These are phyloP conservation scores for Lenwebbia sp. DNA, from an alignment of 345 rosid species.

Conservation along the genomic window DNA sequence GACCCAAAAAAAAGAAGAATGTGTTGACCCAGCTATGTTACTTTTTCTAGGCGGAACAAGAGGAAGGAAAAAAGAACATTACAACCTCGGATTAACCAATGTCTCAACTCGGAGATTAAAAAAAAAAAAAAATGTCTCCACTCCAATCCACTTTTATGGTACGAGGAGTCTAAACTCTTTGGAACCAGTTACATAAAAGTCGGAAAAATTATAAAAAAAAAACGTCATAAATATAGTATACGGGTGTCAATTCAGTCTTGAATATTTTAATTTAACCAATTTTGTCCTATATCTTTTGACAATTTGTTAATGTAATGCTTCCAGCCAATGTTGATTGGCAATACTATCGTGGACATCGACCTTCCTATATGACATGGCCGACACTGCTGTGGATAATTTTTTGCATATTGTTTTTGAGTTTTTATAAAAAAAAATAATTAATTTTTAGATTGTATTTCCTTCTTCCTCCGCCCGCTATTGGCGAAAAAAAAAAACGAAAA, in stretches of 20 bases:
- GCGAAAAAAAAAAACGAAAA: background rate
- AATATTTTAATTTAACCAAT: background rate
- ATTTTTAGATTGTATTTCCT: background rate
- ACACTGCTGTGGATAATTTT: background rate
- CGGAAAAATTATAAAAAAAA: background rate
- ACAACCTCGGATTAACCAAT: background rate
- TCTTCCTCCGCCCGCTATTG: background rate
- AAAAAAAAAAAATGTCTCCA: no score
- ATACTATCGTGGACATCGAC: fast-evolving
- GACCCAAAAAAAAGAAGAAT: background rate
- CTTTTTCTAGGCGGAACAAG: background rate
- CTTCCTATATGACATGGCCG: background rate
- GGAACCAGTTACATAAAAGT: background rate
- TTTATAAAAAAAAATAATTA: background rate
- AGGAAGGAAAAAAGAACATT: background rate
- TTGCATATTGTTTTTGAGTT: background rate
- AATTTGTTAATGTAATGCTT: background rate
- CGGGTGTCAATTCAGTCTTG: background rate
- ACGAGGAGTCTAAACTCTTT: background rate
- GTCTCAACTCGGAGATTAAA: no score
- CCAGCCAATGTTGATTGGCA: fast-evolving
- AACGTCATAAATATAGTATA: fast-evolving
- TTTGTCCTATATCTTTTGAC: background rate
- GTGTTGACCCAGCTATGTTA: background rate
- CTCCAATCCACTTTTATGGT: background rate